phyloP scores from a whole-genome alignment of 768 basidiomycete genomes.

The Mycena polygramma region DNA sequence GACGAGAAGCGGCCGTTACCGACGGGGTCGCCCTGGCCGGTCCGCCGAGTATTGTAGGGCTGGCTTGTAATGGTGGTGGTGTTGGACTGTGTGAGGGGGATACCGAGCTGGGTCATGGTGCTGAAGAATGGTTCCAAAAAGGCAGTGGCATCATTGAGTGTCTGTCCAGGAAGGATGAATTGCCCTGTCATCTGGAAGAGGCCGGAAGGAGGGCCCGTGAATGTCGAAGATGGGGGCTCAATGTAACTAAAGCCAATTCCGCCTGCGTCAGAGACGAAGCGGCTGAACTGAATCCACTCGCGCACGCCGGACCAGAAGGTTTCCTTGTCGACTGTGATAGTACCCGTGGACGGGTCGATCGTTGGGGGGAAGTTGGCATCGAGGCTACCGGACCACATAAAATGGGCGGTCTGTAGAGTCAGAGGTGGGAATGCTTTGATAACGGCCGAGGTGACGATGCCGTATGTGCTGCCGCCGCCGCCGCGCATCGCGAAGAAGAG shows the following conservation, averaged over 20 bases:
- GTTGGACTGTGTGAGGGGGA: slow-evolving; percentile 18
- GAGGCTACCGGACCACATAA: slow-evolving; percentile 15
- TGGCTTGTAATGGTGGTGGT: slow-evolving; percentile 21
- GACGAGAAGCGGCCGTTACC: slow-evolving; percentile 7
- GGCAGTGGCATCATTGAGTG: slow-evolving; percentile 15
- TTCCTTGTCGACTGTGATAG: slow-evolving; percentile 21
- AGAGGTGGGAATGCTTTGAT: slow-evolving; percentile 19
- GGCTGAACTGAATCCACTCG: slow-evolving; percentile 21
- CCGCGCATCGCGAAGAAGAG: slow-evolving; percentile 15
- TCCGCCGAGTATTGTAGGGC: slow-evolving; percentile 16
- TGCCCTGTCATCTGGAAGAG: slow-evolving; percentile 3
- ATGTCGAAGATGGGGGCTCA: slow-evolving; percentile 18
- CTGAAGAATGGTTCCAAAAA: slow-evolving; percentile 18
- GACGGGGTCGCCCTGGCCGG: slow-evolving; percentile 14
- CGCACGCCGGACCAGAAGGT: slow-evolving; percentile 15
- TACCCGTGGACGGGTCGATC: slow-evolving; percentile 19
- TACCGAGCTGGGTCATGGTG: slow-evolving; percentile 15
- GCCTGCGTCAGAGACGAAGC: slow-evolving; percentile 11
- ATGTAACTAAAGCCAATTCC: slow-evolving; percentile 13
- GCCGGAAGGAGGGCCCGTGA: slow-evolving; percentile 11
- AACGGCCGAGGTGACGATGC: slow-evolving; percentile 18
- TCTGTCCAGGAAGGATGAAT: slow-evolving; percentile 12
- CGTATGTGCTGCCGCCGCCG: slow-evolving; percentile 21
- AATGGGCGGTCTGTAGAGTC: slow-evolving; percentile 16
- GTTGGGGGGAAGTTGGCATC: slow-evolving; percentile 16